Evolutionary conservation across 2,329 filamentous ascomycete species (phyloP).

Genomic region (Colletotrichum viniferum): DNA sequence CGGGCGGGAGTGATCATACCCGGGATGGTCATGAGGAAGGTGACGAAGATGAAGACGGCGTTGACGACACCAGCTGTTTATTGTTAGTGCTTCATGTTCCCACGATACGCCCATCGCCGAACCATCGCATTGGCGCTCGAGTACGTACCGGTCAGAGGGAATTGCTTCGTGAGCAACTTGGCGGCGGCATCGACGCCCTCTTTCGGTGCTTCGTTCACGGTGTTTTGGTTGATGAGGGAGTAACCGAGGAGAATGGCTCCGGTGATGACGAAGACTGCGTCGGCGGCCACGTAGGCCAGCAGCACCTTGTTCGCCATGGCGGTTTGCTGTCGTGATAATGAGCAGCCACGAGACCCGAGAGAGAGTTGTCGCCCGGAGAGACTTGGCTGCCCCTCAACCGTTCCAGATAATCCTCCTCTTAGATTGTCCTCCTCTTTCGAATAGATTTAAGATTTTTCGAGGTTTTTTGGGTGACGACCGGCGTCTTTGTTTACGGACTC

Average conservation of each 20-base stretch:
- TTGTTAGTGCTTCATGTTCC: not conserved
- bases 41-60: conserved; percentile 71
- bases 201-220: conserved; percentile 44
- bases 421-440: not conserved
- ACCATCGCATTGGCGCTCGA: not conserved
- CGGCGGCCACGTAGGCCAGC: conserved; percentile 50
- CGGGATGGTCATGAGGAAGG: conserved; percentile 72
- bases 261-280: conserved; percentile 56
- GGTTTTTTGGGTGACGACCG: conserved; percentile 35
- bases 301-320: conserved; percentile 62
- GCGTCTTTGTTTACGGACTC: conserved; percentile 31
- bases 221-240: conserved; percentile 55
- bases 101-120: not conserved
- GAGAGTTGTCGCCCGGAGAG: conserved; percentile 20
- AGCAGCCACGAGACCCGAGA: conserved; percentile 25
- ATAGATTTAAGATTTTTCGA: not conserved
- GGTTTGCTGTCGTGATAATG: conserved; percentile 23
- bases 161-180: conserved; percentile 56
- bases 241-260: conserved; percentile 61
- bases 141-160: conserved; percentile 53
- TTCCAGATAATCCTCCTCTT: conserved; percentile 4
- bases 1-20: conserved; percentile 72
- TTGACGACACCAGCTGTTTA: conserved; percentile 72
- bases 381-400: conserved; percentile 22
- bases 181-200: conserved; percentile 54